Conservation (phyloP, 1,284 basidiomycete genomes). For the Cutaneotrichosporon sp. region DNA sequence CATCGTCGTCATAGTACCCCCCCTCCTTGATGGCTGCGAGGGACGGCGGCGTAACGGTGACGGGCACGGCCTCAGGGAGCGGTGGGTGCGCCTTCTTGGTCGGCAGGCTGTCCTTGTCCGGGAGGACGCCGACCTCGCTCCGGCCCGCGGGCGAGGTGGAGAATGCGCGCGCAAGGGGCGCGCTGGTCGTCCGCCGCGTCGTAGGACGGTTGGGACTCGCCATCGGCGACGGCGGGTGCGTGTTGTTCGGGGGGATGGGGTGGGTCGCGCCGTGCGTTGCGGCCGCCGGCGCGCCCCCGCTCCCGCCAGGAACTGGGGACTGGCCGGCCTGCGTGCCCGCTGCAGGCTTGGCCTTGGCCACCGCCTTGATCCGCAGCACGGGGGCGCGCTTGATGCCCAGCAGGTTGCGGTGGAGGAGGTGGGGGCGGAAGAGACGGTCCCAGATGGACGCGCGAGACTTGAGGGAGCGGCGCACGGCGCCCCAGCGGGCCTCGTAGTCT, state of each 20-base stretch:
- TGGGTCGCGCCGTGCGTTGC: neutral
- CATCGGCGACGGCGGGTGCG: neutral
- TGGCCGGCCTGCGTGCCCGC: neutral
- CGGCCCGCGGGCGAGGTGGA: neutral
- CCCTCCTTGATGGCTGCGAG: slow-evolving; percentile 45
- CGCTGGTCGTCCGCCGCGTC: neutral
- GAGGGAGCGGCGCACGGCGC: slow-evolving; percentile 14
- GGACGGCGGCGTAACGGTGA: slow-evolving; percentile 36
- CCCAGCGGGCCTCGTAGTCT: slow-evolving; percentile 25
- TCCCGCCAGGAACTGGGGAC: neutral
- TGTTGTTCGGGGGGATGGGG: neutral
- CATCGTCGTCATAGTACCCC: slow-evolving; percentile 49
- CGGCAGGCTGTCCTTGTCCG: neutral
- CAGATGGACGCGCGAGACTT: slow-evolving; percentile 13
- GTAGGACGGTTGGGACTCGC: neutral
- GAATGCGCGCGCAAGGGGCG: neutral
- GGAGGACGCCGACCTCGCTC: neutral
- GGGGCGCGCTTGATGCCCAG: slow-evolving; percentile 15
- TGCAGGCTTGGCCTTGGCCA: neutral
- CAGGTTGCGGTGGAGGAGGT: slow-evolving; percentile 15
- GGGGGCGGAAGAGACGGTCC: slow-evolving; percentile 26
- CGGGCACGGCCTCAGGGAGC: neutral
- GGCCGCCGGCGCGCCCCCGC: neutral
- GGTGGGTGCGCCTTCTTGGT: neutral
- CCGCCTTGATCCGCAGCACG: neutral